Evolutionary conservation across 139 green algal genomes (phyloP).

Genomic region (Picochlorum sp.): DNA sequence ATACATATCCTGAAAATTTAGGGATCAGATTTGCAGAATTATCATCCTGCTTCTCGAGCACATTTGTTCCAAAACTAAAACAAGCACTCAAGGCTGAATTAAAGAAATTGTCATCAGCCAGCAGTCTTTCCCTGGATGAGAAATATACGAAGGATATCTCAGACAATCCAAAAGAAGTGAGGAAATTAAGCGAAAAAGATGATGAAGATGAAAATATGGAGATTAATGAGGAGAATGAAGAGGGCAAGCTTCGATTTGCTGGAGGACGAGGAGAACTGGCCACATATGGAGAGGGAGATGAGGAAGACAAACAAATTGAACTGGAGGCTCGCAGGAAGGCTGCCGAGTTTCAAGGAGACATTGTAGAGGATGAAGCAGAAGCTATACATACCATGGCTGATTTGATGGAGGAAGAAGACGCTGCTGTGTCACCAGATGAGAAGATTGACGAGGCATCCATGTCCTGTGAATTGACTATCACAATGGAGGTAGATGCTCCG

Average conservation of each 20-base stretch:
- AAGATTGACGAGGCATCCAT: slow-evolving; percentile 7
- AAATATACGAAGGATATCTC: slow-evolving; percentile 1
- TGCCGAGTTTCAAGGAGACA: not conserved
- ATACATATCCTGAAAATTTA: slow-evolving; percentile 52
- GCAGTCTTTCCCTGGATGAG: slow-evolving; percentile 12
- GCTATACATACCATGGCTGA: not conserved
- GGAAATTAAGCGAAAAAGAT: slow-evolving; percentile 17
- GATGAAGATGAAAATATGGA: slow-evolving; percentile 62
- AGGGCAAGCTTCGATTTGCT: slow-evolving; percentile 58
- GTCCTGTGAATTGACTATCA: slow-evolving; percentile 31
- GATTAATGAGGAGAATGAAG: slow-evolving; percentile 53
- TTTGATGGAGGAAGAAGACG: slow-evolving; percentile 1
- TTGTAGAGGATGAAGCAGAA: not conserved
- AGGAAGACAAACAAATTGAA: slow-evolving; percentile 54
- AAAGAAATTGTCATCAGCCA: slow-evolving; percentile 5
- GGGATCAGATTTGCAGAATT: slow-evolving; percentile 60
- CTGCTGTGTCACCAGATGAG: not conserved
- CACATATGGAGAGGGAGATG: slow-evolving; percentile 62
- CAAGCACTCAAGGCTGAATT: slow-evolving; percentile 30
- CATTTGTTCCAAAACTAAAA: slow-evolving; percentile 57
- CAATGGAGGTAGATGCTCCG: slow-evolving; percentile 47
- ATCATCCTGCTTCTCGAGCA: slow-evolving; percentile 29
- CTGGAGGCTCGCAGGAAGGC: slow-evolving; percentile 8
- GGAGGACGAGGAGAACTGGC: slow-evolving; percentile 52
- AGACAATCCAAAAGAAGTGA: not conserved